These are phyloP conservation scores for Domatiomyces globalis DNA, from an alignment of 2,329 filamentous ascomycete genomes.

Conservation along the genomic window DNA sequence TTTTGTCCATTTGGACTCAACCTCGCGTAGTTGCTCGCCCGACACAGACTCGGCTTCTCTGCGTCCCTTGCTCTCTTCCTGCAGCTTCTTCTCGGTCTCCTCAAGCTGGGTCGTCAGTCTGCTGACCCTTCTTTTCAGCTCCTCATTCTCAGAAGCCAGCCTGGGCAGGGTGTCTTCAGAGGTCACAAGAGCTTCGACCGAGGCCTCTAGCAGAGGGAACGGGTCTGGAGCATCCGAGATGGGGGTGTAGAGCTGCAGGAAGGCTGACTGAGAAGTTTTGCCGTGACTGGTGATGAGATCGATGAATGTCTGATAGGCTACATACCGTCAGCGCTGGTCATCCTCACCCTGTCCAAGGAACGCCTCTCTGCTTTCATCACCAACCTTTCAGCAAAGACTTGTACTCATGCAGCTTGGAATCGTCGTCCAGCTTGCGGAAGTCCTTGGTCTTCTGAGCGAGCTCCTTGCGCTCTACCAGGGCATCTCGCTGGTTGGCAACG, in stretches of 20 bases:
- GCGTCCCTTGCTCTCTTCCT: conserved; percentile 58
- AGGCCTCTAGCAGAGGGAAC: conserved; percentile 89
- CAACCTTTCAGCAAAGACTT: conserved; percentile 77
- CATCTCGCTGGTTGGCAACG: conserved; percentile 81
- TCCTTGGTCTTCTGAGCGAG: conserved; percentile 98
- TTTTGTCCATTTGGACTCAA: conserved; percentile 78
- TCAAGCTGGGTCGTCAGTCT: conserved; percentile 69
- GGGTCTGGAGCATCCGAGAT: conserved; percentile 93
- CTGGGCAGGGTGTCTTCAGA: conserved; percentile 87
- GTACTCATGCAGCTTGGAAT: conserved; percentile 71
- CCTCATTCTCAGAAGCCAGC: conserved; percentile 73
- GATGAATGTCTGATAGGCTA: conserved; percentile 94
- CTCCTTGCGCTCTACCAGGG: conserved; percentile 91
- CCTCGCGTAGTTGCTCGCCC: conserved; percentile 70
- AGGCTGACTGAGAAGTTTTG: conserved; percentile 84
- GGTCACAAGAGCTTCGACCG: conserved; percentile 81
- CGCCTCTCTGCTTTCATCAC: neutral
- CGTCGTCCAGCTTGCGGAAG: conserved; percentile 84
- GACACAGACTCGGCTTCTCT: conserved; percentile 63
- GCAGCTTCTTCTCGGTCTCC: conserved; percentile 64
- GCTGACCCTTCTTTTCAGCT: conserved; percentile 64
- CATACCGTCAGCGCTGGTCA: conserved; percentile 2
- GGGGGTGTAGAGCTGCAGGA: conserved; percentile 82
- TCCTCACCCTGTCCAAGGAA: neutral
- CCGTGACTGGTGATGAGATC: conserved; percentile 92